Base-by-base conservation (phyloP, 345 rosid species). In the Microthlaspi erraticum region DNA sequence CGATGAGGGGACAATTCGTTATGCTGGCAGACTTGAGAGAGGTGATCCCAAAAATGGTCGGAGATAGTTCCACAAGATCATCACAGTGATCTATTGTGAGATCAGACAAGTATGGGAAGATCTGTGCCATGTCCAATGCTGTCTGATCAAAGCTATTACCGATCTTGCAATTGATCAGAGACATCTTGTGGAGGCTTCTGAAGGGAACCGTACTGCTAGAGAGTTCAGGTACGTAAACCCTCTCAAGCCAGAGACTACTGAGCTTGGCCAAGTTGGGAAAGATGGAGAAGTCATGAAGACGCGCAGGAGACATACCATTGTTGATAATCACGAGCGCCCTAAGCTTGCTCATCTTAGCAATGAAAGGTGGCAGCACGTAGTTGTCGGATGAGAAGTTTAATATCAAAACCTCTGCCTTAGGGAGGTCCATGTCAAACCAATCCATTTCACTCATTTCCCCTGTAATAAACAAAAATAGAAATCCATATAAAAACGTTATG, bases 231-330 rank as follows among this genome's bases (percentile, higher is more conserved):
- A 84, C 76, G n/a, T 79, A 81, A 34, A 84, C 89, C 45, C 80
- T 89, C 77, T 94, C 91, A 7, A 94, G 93, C 95, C 98, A 91
- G 7, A 91, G 86, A 81, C 96, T 94, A 56, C 80, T 82, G 44
- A 94, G 70, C 64, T 83, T 83, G 37, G 71, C 61, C 66, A 86
- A 57, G 71, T 77, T 78, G 44, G 87, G 68, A 64, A 85, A 83
- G 33, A 73, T 84, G 2, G 85, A 82, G 60, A 84, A 78, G 81
- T 88, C 88, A 23, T 54, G 41, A 10, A 92, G 81, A 26, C 52
- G 78, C 34, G 98, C 87, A 18, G 63, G 83, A 16, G 72, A 70
- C 16, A 83, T 38, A 44, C 96, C 66, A 43, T 83, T 69, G 77
- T 94, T 94, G 68, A 90, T 86, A 23, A 86, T 76, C 44, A 92